Base-by-base conservation (phyloP, 345 rosid genomes). In the Pseudoturritis turrita region DNA sequence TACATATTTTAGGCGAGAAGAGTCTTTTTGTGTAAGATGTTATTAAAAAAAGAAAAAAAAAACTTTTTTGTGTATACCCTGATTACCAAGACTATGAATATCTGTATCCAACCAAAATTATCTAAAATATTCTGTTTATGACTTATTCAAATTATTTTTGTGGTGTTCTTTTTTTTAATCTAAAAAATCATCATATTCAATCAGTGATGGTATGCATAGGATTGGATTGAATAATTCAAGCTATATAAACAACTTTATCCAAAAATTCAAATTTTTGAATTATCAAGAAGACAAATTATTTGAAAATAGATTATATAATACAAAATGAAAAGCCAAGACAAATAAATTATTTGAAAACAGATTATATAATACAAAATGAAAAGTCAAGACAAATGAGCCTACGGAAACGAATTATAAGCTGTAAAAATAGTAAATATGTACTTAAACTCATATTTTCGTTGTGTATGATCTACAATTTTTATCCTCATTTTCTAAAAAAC, bases 1-100 rank as follows among this genome's bases (percentile, higher is more conserved):
- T 46, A 55, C 65, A 64, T 55, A 64, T 14, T 55, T 72, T 64
- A 73, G 77, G 71, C 14, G 49, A 54, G 58, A 35, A 11, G 21
- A 5, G 0, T 31, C 6, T 72, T 36, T 43, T 21, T 40, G 21
- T 51, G 14, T 35, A 6, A 33, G 10, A 2, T 33, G 37, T 8
- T 33, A 7, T 7, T 33, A 8, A 3, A 0, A 3, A 0, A 3
- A 25, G 26, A 9, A 33, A 3, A 33, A 33, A 33, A 33, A 33
- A 0, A 8, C 10, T 33, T 33, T 33, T 33, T 33, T 60, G 57
- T 52, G 40, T 26, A 64, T 35, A 53, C 40, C 10, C 54, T 56
- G 65, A 23, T 45, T 11, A 12, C 29, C 4, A 25, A 44, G 36
- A 23, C 9, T 17, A 29, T 33, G 69, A 22, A 10, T 19, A 17